These are phyloP conservation scores for Dendrocalamus sinicus DNA, from an alignment of 176 grass and related monocot genomes.

Conservation along the genomic window DNA sequence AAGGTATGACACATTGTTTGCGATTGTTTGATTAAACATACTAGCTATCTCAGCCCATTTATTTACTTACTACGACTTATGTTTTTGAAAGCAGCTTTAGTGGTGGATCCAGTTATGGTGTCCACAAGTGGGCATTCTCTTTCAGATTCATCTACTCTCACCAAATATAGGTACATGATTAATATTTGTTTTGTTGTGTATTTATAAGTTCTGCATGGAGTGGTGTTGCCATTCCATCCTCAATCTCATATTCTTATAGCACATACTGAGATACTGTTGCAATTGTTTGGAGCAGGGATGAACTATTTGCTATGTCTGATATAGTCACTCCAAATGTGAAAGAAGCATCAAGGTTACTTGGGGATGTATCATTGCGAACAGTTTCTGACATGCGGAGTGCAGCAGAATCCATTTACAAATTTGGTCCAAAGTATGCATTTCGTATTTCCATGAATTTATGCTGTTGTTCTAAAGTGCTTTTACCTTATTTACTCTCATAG, in stretches of 20 bases:
- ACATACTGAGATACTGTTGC: not conserved
- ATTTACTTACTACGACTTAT: conserved; percentile 40
- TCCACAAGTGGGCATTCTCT: conserved; percentile 90
- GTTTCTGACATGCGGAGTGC: conserved; percentile 77
- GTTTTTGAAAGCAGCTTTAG: conserved; percentile 86
- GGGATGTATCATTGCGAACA: conserved; percentile 59
- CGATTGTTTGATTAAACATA: conserved; percentile 16
- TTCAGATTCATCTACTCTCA: conserved; percentile 68
- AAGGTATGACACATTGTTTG: conserved; percentile 59
- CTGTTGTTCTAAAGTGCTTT: not conserved
- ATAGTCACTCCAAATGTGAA: conserved; percentile 98
- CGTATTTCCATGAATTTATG: conserved; percentile 5
- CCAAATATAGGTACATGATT: conserved; percentile 58
- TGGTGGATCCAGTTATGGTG: conserved; percentile 98
- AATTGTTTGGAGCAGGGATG: conserved; percentile 65
- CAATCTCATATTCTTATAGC: conserved; percentile 15
- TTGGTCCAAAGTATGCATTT: conserved; percentile 81
- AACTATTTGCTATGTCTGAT: conserved; percentile 87
- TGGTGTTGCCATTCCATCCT: not conserved
- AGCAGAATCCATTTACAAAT: conserved; percentile 87
- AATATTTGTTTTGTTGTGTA: conserved; percentile 15
- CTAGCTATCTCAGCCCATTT: conserved; percentile 24
- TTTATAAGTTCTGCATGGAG: conserved; percentile 29
- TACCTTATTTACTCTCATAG: conserved; percentile 5
- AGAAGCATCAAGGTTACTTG: conserved; percentile 91